Conservation (phyloP, 1,284 basidiomycete genomes). For the Fistulinella cinereoalba region DNA sequence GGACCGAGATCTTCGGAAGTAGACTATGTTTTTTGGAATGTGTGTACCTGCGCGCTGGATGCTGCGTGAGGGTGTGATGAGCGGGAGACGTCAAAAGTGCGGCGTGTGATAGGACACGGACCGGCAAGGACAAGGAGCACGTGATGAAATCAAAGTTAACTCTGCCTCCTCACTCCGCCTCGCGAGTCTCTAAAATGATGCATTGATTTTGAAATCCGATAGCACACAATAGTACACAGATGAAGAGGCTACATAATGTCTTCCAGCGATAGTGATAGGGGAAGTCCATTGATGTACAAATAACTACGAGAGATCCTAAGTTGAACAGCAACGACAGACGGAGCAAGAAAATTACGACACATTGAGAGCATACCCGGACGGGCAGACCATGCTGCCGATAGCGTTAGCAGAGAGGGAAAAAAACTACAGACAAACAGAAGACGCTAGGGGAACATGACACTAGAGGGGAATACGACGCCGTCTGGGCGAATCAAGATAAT, state of each 20-base stretch:
- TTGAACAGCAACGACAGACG: constrained; percentile 24
- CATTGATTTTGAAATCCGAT: constrained; percentile 17
- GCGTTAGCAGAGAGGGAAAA: constrained; percentile 20
- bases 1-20: not conserved
- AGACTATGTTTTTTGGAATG: not conserved
- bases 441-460: constrained; percentile 71
- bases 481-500: constrained; percentile 86
- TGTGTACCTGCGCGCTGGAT: not conserved
- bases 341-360: constrained; percentile 18
- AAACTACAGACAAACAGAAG: constrained; percentile 8
- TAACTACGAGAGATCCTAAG: constrained; percentile 34
- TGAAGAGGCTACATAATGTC: constrained; percentile 32
- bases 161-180: too few species aligned
- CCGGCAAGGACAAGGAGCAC: too few species aligned
- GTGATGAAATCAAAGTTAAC: too few species aligned
- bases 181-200: too few species aligned
- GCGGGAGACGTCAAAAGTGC: too few species aligned
- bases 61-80: too few species aligned
- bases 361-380: constrained; percentile 21
- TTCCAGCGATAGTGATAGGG: constrained; percentile 20
- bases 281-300: constrained; percentile 33
- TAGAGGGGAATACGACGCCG: constrained; percentile 91
- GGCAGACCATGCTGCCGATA: constrained; percentile 33
- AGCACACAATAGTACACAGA: constrained; percentile 24
- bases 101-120: too few species aligned